Conservation (phyloP, 495 filamentous ascomycete genomes). For the Penicillium verhagenii region DNA sequence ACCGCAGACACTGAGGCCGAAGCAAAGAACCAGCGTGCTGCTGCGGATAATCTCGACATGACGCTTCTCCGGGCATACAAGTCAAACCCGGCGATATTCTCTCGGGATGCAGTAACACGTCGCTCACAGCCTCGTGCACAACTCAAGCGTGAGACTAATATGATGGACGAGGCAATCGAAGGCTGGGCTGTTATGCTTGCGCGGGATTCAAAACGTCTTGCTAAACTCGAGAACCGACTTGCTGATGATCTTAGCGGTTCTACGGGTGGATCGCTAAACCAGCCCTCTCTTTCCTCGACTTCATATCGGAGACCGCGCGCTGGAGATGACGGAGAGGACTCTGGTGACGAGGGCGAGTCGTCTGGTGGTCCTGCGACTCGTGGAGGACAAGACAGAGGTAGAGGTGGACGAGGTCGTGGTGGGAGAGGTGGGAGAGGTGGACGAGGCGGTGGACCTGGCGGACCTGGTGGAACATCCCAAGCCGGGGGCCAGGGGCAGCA, state of each 20-base stretch:
- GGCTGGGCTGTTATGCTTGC: conserved; percentile 87
- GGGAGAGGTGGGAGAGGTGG: conserved; percentile 57
- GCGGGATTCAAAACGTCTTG: conserved; percentile 64
- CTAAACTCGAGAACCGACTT: conserved; percentile 65
- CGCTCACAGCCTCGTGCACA: conserved; percentile 56
- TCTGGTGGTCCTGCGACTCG: conserved; percentile 47
- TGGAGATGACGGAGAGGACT: conserved; percentile 37
- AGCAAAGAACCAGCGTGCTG: conserved; percentile 25
- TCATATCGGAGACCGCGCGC: conserved; percentile 47
- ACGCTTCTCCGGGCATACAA: conserved; percentile 68
- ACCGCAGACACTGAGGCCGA: conserved; percentile 41
- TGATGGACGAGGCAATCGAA: conserved; percentile 94
- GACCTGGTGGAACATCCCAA: conserved; percentile 36
- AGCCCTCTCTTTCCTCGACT: conserved; percentile 60
- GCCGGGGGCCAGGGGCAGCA: conserved; percentile 44
- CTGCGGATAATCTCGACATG: conserved; percentile 40
- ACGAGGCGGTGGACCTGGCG: conserved; percentile 54
- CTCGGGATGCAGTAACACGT: conserved; percentile 65
- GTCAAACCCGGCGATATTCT: conserved; percentile 60
- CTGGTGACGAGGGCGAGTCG: conserved; percentile 20
- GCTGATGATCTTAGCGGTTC: conserved; percentile 52
- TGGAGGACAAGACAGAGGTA: conserved; percentile 50
- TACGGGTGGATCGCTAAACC: conserved; percentile 35
- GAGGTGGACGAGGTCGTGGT: conserved; percentile 45
- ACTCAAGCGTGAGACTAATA: conserved; percentile 74